Evolutionary conservation across 768 basidiomycete species (phyloP), one percentile per base, ranked within the genome.

Genomic region (Psilocybe cubensis): DNA sequence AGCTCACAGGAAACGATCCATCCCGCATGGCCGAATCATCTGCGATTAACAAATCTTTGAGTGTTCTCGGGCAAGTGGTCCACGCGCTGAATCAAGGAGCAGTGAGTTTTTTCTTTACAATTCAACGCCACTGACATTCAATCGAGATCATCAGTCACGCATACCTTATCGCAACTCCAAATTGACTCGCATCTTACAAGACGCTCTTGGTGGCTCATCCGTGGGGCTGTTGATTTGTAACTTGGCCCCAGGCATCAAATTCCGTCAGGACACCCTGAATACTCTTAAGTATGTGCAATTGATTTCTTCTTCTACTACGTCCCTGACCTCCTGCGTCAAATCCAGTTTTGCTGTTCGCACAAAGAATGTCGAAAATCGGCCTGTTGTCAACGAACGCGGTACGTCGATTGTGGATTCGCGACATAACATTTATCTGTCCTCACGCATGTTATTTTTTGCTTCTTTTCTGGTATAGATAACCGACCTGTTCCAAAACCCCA

Each of bases 131-230:
- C 25, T 5, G 44, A 57, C 59, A 55, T 46, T 29, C 61, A 53
- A 33, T 40, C 38, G 35, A 49, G 29, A 17, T 23, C 54, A 29
- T 23, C 57, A 91, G 88, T 75, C 85, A 25, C 86, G 92, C 21
- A 89, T 96, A 57, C 94, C 94, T 0, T 96, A 95, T 67, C 86
- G 94, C 42, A 91, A 96, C 68, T 91, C 92, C 0, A 94, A 94
- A 68, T 78, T 96, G 29, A 96, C 94, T 0, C 79, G 94, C 23
- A 87, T 96, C 50, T 80, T 96, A 1, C 92, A 95, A 86, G 92
- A 94, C 59, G 92, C 93, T 0, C 83, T 96, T 1, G 92, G 92
- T 20, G 94, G 94, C 11, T 79, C 83, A 1, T 88, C 91, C 0
- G 79, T 91, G 9, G 91, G 91, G 1, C 73, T 96, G 20, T 76